Conservation (phyloP, 2,329 filamentous ascomycete genomes). For the Esteya vermicola region DNA sequence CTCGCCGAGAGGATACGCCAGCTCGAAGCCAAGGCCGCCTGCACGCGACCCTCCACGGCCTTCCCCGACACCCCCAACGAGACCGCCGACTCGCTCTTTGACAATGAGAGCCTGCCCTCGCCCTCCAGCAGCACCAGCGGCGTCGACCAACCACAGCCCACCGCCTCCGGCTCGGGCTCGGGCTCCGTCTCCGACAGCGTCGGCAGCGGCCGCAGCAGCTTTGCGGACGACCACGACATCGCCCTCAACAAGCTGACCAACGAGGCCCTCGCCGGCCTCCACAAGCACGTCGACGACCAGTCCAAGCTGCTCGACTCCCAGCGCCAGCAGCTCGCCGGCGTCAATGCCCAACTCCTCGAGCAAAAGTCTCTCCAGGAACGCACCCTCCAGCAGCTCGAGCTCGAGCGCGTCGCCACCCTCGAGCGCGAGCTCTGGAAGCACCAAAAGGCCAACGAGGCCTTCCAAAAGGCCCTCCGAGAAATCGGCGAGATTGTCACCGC, state of each 20-base stretch:
- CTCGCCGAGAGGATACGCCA: constrained; percentile 65
- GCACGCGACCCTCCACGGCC: constrained; percentile 42
- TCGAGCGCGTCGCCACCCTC: constrained; percentile 73
- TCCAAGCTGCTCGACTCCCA: constrained; percentile 83
- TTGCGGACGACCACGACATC: constrained; percentile 12
- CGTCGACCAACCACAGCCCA: not conserved
- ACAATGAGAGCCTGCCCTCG: constrained; percentile 34
- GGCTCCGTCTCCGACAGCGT: constrained; percentile 9
- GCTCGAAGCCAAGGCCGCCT: constrained; percentile 48
- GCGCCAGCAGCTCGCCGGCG: constrained; percentile 69
- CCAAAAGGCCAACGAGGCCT: constrained; percentile 94
- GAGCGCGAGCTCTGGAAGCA: constrained; percentile 94
- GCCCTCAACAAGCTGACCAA: constrained; percentile 50
- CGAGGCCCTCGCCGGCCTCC: constrained; percentile 71
- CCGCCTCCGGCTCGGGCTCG: not conserved
- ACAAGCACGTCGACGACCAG: constrained; percentile 86
- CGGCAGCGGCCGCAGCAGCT: constrained; percentile 12
- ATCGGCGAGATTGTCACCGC: constrained; percentile 96
- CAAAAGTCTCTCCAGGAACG: constrained; percentile 76
- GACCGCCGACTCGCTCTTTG: constrained; percentile 49
- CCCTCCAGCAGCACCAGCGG: constrained; percentile 20
- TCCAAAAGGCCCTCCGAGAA: constrained; percentile 91
- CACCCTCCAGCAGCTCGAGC: constrained; percentile 69
- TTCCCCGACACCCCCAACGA: constrained; percentile 77
- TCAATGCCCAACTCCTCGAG: constrained; percentile 72